Evolutionary conservation across 2,329 filamentous ascomycete genomes (phyloP).

Genomic region (Cordyceps javanica): DNA sequence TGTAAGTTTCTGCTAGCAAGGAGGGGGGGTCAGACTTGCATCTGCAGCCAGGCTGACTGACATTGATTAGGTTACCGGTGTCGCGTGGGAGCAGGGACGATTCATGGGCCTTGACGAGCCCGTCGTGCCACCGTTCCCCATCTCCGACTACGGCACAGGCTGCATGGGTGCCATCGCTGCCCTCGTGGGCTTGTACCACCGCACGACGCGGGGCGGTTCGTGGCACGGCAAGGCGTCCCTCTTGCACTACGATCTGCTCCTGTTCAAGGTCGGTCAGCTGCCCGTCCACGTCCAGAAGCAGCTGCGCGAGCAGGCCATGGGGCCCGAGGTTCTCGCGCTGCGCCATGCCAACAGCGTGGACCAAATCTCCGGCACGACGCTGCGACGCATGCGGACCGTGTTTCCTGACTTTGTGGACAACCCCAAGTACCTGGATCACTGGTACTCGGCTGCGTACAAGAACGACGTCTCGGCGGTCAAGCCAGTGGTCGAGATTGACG

Average conservation of each 20-base stretch:
- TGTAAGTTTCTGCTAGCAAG: slow-evolving; percentile 25
- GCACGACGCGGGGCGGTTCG: slow-evolving; percentile 57
- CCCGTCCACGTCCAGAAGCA: slow-evolving; percentile 44
- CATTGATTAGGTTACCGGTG: slow-evolving; percentile 38
- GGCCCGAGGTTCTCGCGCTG: slow-evolving; percentile 48
- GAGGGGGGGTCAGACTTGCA: background rate
- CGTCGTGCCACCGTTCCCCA: slow-evolving; percentile 59
- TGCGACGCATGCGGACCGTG: slow-evolving; percentile 46
- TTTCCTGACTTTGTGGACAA: slow-evolving; percentile 50
- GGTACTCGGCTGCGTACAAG: slow-evolving; percentile 38
- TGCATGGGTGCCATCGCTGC: slow-evolving; percentile 66
- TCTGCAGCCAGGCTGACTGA: background rate
- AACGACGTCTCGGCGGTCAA: slow-evolving; percentile 34
- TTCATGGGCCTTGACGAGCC: slow-evolving; percentile 58
- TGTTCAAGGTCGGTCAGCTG: slow-evolving; percentile 56
- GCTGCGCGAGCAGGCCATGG: slow-evolving; percentile 42
- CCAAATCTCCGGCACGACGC: slow-evolving; percentile 53
- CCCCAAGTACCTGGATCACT: slow-evolving; percentile 41
- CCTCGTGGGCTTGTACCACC: slow-evolving; percentile 55
- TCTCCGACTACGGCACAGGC: slow-evolving; percentile 63
- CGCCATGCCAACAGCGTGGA: slow-evolving; percentile 59
- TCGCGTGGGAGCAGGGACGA: slow-evolving; percentile 56
- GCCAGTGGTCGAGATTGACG: slow-evolving; percentile 39
- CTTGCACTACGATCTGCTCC: slow-evolving; percentile 61
- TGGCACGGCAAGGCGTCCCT: slow-evolving; percentile 60